A percentile compares a stretch with the other conserved stretches of the same genome.
Conservation (phyloP, 306 rosid genomes). For the Dicorynia guianensis region DNA sequence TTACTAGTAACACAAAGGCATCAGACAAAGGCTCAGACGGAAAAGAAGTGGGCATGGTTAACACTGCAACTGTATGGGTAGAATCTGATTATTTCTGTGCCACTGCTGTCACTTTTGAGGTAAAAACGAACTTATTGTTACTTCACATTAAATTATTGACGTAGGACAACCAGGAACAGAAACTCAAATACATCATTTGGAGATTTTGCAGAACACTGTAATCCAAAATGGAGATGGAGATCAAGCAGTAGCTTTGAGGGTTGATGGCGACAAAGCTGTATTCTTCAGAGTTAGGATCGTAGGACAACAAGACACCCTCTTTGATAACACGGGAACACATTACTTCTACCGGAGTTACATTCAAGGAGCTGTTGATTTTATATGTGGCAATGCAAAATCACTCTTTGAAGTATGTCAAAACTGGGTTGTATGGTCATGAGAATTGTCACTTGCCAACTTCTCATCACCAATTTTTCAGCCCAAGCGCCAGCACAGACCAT, state of each 20-base stretch:
- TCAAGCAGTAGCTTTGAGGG: constrained; percentile 76
- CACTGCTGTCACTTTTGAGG: constrained; percentile 64
- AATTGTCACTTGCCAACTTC: too few species aligned
- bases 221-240: constrained; percentile 57
- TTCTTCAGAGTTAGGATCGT: constrained; percentile 61
- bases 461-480: too few species aligned
- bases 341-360: constrained; percentile 65
- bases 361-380: constrained; percentile 72
- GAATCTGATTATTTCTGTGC: constrained; percentile 81
- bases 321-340: constrained; percentile 69
- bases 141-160: too few species aligned
- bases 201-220: constrained; percentile 57
- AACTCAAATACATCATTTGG: neutral
- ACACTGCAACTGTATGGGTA: constrained; percentile 64
- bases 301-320: constrained; percentile 77
- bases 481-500: too few species aligned
- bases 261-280: constrained; percentile 74
- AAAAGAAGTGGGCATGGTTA: constrained; percentile 51
- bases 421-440: too few species aligned
- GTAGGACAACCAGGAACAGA: too few species aligned
- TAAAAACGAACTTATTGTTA: neutral
- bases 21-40: constrained; percentile 63
- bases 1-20: constrained; percentile 68
- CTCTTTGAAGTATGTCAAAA: constrained; percentile 53
- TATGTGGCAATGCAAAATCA: constrained; percentile 66